Evolutionary conservation across 768 basidiomycete genomes (phyloP), one percentile per base, ranked within the genome.

Genomic region (Trichaptum fuscoviolaceum): DNA sequence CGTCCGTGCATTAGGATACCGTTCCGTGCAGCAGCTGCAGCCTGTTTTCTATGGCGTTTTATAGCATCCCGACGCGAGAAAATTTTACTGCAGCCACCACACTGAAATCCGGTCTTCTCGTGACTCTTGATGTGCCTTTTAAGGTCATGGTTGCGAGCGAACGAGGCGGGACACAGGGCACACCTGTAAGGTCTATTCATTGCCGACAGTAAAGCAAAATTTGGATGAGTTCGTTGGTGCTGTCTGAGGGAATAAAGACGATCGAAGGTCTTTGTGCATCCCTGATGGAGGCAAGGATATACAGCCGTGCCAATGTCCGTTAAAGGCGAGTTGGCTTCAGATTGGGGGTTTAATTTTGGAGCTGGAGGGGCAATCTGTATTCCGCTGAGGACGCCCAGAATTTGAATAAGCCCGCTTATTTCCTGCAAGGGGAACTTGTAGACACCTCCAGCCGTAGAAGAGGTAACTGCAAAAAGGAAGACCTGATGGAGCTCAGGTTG

Each of bases 31-130:
- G 20, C 85, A 80, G 36, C 82, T 82, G 35, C 80, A 82, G 59
- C 83, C 57, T 65, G 82, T 70, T 88, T 87, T 75, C 89, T 90
- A 69, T 92, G 91, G 25, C 89, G 83, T 73, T 89, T 90, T 72
- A 92, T 88, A 2, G 91, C 91, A 73, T 93, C 91, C 58, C 88
- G 81, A n/a, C 88, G 78, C 1, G 89, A 89, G 72, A 92, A 93
- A 24, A 88, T 77, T 75, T 90, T 91, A 60, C 82, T 83, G 72
- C 91, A 93, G 2, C 89, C 91, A 42, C 77, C 81, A 71, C 91
- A 93, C 70, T 87, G 84, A 85, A 85, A 93, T 26, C 87, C 89
- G 68, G 84, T 89, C 70, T 83, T 85, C 67, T 88, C 89, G 73
- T 93, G 91, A 52, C 89, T 77, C 70, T 85, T 86, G 62, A 84